A percentile compares a stretch with the other conserved stretches of the same genome.
Evolutionary conservation across 129 eudicot species (phyloP).

Genomic region (Escallonia rubra): DNA sequence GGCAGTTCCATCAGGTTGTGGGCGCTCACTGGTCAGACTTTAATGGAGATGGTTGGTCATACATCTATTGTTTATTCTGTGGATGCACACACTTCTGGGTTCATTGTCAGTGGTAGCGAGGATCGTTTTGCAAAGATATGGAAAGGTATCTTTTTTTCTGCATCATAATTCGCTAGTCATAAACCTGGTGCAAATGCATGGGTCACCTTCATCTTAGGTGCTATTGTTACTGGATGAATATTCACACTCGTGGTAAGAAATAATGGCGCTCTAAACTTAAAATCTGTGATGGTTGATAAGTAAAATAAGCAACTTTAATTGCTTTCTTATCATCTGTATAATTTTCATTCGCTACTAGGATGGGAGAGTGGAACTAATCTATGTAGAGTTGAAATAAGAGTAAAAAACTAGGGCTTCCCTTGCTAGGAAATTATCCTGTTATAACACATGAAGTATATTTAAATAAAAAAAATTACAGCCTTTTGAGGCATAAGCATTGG

Average conservation of each 20-base stretch:
- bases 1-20: slow-evolving; percentile 87
- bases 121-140: slow-evolving; percentile 87
- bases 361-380: too few relatives aligned
- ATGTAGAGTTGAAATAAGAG: too few relatives aligned
- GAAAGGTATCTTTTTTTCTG: slow-evolving; percentile 56
- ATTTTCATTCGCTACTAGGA: too few relatives aligned
- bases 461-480: too few relatives aligned
- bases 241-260: neutral
- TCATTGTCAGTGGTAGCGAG: slow-evolving; percentile 93
- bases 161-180: neutral
- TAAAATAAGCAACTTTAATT: too few relatives aligned
- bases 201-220: neutral
- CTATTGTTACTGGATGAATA: neutral
- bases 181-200: neutral
- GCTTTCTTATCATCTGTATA: too few relatives aligned
- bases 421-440: too few relatives aligned
- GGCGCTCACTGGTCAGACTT: slow-evolving; percentile 79
- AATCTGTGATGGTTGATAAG: too few relatives aligned
- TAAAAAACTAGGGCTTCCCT: too few relatives aligned
- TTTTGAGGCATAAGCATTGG: too few relatives aligned
- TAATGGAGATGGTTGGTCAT: slow-evolving; percentile 99
- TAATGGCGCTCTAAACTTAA: neutral
- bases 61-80: slow-evolving; percentile 94
- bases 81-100: slow-evolving; percentile 86
- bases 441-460: too few relatives aligned